Conservation (phyloP, 78 protist genomes). For the Dictyostelium brefeldianum region DNA sequence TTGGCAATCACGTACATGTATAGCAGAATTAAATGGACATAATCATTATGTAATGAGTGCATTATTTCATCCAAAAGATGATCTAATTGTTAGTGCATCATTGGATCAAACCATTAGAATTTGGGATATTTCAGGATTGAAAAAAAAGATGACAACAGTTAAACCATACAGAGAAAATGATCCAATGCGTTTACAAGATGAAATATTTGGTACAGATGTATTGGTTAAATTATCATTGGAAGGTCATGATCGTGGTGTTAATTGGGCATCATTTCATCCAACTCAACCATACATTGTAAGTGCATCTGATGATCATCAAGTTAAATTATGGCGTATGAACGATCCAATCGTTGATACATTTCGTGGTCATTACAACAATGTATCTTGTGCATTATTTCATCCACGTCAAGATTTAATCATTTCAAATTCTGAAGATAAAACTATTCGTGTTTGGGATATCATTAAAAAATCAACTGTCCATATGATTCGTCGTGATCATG, state of each 20-base stretch:
- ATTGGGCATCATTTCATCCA: constrained; percentile 99
- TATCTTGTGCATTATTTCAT: constrained; percentile 97
- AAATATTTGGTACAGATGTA: constrained; percentile 95
- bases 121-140: constrained; percentile 98
- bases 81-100: constrained; percentile 97
- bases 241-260: constrained; percentile 98
- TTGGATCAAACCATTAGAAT: constrained; percentile 98
- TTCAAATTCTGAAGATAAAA: constrained; percentile 96
- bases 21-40: constrained; percentile 98
- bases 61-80: constrained; percentile 97
- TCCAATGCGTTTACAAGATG: constrained; percentile 78
- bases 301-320: constrained; percentile 97
- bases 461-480: constrained; percentile 87
- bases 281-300: constrained; percentile 96
- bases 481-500: constrained; percentile 96
- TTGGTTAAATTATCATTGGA: constrained; percentile 94
- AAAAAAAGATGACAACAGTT: constrained; percentile 82
- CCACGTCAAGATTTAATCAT: constrained; percentile 93
- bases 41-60: constrained; percentile 99
- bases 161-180: constrained; percentile 66
- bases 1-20: constrained; percentile 97
- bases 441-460: constrained; percentile 99
- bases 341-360: constrained; percentile 92
- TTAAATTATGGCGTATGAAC: constrained; percentile 97
- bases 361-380: constrained; percentile 98